These are phyloP conservation scores for Serendipita indica DNA, from an alignment of 768 basidiomycete species.

Conservation along the genomic window DNA sequence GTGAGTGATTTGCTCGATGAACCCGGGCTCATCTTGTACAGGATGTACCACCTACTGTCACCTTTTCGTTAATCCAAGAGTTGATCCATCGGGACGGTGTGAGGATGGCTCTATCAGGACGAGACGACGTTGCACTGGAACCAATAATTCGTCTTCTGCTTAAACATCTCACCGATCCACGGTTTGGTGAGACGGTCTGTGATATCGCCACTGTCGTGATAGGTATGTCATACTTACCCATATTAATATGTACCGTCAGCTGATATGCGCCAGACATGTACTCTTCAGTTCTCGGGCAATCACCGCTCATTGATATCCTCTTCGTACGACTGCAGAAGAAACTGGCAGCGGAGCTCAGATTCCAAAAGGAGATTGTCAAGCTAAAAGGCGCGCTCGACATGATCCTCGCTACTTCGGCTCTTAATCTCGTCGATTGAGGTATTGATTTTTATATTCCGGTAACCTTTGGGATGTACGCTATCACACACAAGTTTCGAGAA, in stretches of 20 bases:
- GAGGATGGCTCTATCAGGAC: slow-evolving; percentile 67
- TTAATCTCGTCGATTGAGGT: slow-evolving; percentile 15
- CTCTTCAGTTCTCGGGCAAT: slow-evolving; percentile 78
- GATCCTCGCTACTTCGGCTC: slow-evolving; percentile 51
- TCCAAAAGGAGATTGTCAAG: slow-evolving; percentile 75
- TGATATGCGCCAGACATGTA: slow-evolving; percentile 63
- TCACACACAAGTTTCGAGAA: slow-evolving; percentile 29
- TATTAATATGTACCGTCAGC: slow-evolving; percentile 9
- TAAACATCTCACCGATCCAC: slow-evolving; percentile 74
- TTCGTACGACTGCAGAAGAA: slow-evolving; percentile 72
- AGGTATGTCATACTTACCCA: slow-evolving; percentile 35
- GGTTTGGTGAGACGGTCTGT: slow-evolving; percentile 81
- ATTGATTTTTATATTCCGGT: not conserved
- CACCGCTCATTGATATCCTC: slow-evolving; percentile 77
- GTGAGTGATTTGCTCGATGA: not conserved
- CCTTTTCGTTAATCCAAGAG: slow-evolving; percentile 87
- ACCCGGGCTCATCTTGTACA: slow-evolving; percentile 20
- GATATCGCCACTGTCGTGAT: slow-evolving; percentile 69
- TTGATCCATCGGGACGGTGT: slow-evolving; percentile 85
- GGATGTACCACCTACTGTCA: slow-evolving; percentile 70
- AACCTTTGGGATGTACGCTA: not conserved
- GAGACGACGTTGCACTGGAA: slow-evolving; percentile 87
- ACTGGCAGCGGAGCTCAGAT: slow-evolving; percentile 68
- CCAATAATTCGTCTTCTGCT: slow-evolving; percentile 77
- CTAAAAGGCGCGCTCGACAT: slow-evolving; percentile 82